Evolutionary conservation across 352 stramenopile genomes (phyloP), one percentile per base, ranked within the genome.

Genomic region (Globisporangium acanthophoron): DNA sequence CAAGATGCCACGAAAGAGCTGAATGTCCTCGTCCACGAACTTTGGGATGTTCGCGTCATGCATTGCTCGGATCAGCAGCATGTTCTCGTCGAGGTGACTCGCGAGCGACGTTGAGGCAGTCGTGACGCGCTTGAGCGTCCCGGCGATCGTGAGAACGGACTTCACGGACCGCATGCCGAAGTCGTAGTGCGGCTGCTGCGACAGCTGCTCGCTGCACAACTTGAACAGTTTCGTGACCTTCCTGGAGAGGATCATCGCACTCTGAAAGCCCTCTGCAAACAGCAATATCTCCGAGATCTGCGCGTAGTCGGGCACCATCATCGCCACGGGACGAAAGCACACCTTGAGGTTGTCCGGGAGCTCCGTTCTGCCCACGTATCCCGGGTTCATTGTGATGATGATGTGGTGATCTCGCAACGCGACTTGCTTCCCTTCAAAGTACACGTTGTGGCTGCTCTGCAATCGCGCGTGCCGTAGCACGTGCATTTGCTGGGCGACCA

Each of bases 1-100:
- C 4, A 98, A 48, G 39, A 98, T 97, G 7, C 81, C 87, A 24
- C 79, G 73, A 63, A 98, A 98, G 5, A 98, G 61, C 9, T 67
- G 66, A 7, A 90, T 74, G 63, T 98, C 94, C 18, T 96, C 78
- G 37, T 92, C 84, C 3, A 96, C 61, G 37, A 98, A 87, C 60
- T 98, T 98, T 16, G 89, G 85, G 12, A 94, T 73, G 59, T 98
- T 98, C 3, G 82, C 88, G 39, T 97, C 88, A 24, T 93, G 77
- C 66, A 99, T 90, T 15, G 96, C 97, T 52, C 92, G 85, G 58
- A 98, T 98, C 4, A 99, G 71, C 21, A 99, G 74, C 16, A 78
- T 46, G 52, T 80, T 84, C 35, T 89, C 80, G 18, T 88, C 76
- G 7, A 66, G 46, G 0, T 59, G 63, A 3, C 20, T 57, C 33